Evolutionary conservation across 2,329 filamentous ascomycete species (phyloP).

Genomic region (Incumbomyces lentus): DNA sequence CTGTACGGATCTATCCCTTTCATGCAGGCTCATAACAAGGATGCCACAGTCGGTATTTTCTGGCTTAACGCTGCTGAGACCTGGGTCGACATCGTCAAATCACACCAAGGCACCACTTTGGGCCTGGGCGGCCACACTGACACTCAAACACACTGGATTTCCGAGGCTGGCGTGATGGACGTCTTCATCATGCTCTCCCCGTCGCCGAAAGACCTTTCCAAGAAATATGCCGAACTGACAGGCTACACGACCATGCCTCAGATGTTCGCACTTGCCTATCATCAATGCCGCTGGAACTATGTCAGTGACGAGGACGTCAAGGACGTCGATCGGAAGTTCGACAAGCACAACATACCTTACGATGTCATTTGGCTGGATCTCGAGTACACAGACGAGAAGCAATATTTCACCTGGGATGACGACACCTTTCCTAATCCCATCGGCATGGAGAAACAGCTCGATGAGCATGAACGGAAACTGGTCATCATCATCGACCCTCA

Average conservation of each 20-base stretch:
- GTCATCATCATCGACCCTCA: conserved; percentile 95
- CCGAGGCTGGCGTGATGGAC: conserved; percentile 79
- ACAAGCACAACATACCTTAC: conserved; percentile 90
- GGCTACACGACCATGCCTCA: conserved; percentile 86
- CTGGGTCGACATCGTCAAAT: conserved; percentile 89
- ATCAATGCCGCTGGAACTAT: conserved; percentile 99
- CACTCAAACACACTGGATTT: conserved; percentile 94
- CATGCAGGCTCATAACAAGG: conserved; percentile 93
- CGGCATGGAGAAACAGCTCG: conserved; percentile 79
- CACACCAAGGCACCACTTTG: conserved; percentile 57
- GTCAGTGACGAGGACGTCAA: conserved; percentile 93
- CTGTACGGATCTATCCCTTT: conserved; percentile 95
- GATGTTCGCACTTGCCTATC: conserved; percentile 84
- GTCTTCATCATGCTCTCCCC: conserved; percentile 92
- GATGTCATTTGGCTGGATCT: conserved; percentile 99
- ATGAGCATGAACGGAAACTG: conserved; percentile 74
- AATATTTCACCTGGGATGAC: conserved; percentile 96
- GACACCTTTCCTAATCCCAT: conserved; percentile 79
- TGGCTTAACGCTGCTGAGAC: conserved; percentile 97
- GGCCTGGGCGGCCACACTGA: conserved; percentile 56
- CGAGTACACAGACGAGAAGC: conserved; percentile 92
- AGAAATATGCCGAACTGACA: conserved; percentile 78
- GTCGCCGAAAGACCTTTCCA: conserved; percentile 69
- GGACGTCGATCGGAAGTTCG: conserved; percentile 92
- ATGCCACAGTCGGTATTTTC: conserved; percentile 88